Percentiles rank a stretch among this genome's conserved stretches.
Evolutionary conservation across 345 rosid species (phyloP).

Genomic region (Sapria himalayana): DNA sequence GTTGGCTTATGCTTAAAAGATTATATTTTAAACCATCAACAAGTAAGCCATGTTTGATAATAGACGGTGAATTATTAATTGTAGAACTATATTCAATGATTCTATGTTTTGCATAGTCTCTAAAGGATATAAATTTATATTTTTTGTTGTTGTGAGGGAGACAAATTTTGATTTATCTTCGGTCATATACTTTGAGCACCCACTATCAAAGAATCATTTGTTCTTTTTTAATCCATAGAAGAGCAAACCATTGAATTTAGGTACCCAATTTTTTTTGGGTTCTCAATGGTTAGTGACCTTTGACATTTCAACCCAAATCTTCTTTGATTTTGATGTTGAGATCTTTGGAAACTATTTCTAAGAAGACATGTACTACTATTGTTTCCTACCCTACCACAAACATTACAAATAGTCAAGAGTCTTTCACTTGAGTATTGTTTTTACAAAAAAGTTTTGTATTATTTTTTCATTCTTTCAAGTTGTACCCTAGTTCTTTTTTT

Average conservation of each 20-base stretch:
- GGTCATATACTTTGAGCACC: neutral
- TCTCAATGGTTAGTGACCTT: neutral
- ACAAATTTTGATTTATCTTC: neutral
- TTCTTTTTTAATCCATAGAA: neutral
- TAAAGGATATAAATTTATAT: neutral
- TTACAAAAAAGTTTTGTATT: too few relatives aligned
- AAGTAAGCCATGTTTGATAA: neutral
- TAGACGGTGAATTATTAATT: neutral
- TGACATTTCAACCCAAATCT: too few relatives aligned
- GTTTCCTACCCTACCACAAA: too few relatives aligned
- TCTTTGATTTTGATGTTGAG: too few relatives aligned
- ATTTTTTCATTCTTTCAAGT: too few relatives aligned
- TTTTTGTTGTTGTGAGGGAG: neutral
- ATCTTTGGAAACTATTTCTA: too few relatives aligned
- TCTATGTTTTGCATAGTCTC: neutral
- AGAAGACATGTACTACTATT: too few relatives aligned
- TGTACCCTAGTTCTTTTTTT: too few relatives aligned
- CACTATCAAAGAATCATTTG: neutral
- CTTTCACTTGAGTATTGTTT: too few relatives aligned
- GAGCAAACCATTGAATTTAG: too few relatives aligned
- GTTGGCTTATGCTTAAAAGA: neutral
- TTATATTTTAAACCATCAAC: neutral
- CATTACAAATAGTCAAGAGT: too few relatives aligned
- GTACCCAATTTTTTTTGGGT: neutral
- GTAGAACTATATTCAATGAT: neutral